Evolutionary conservation across 2,329 filamentous ascomycete species (phyloP), one percentile per base, ranked within the genome.

Genomic region (Penicillium griseofulvum): DNA sequence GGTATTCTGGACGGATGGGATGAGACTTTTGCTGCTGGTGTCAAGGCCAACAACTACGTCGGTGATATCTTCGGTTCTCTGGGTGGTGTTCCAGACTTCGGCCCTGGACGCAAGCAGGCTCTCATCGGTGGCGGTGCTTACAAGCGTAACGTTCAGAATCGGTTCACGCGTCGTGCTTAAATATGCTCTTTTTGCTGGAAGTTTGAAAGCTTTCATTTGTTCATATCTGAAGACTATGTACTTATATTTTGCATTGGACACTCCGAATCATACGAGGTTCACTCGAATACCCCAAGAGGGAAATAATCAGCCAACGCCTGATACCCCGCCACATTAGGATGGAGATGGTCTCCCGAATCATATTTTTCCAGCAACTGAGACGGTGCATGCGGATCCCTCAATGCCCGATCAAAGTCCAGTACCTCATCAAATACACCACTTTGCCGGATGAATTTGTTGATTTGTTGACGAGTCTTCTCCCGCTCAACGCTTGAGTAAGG

Each of bases 1-100:
- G 87, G 86, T 1, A 86, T 91, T 54, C 55, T 89, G 12, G 55
- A 69, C 0, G 79, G 75, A 4, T 91, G 88, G 88, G 74, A 85
- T 38, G 68, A 68, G 14, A 84, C 75, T 0, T 90, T 86, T 62
- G 71, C 76, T 34, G 59, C 67, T 1, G 88, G 88, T 3, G 71
- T 90, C 37, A 68, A 75, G 57, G 74, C 86, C 0, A 74, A 68
- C 1, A 89, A 89, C 64, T 90, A 90, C 63, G 74, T 90, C 36
- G 87, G 87, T 6, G 87, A 89, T 65, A 86, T 90, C 51, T 86
- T 89, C 61, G 87, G 86, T 14, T 86, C 82, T 10, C 72, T 90
- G 4, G 87, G 86, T 1, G 87, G 86, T 1, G 68, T 72, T 38
- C 86, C 87, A 0, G 84, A 88, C 66, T 89, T 88, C 69, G 87